Evolutionary conservation across 2,329 filamentous ascomycete genomes (phyloP).

Genomic region (Claviceps capensis): DNA sequence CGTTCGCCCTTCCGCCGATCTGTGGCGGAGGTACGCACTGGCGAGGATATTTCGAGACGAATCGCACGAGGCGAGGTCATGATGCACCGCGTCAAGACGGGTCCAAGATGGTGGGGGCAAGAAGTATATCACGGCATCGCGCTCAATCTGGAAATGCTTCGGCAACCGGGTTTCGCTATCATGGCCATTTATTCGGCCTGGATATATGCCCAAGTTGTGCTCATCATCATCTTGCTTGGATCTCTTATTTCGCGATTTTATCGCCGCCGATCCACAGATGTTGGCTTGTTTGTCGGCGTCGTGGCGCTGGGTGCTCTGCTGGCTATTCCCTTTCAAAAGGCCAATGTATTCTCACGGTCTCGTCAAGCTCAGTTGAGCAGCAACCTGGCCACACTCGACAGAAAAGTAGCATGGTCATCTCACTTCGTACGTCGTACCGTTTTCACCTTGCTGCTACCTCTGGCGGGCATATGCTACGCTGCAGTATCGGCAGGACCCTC

Average conservation of each 20-base stretch:
- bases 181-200: constrained; percentile 61
- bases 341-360: constrained; percentile 52
- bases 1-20: constrained; percentile 55
- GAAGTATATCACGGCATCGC: constrained; percentile 59
- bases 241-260: constrained; percentile 59
- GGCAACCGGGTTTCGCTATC: constrained; percentile 59
- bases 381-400: constrained; percentile 54
- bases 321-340: constrained; percentile 62
- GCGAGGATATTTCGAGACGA: constrained; percentile 37
- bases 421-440: constrained; percentile 55
- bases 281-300: constrained; percentile 52
- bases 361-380: constrained; percentile 44
- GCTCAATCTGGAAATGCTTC: constrained; percentile 56
- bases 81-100: constrained; percentile 58
- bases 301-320: constrained; percentile 55
- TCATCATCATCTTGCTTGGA: constrained; percentile 59
- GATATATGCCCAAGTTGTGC: constrained; percentile 65
- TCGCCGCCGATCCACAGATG: constrained; percentile 45
- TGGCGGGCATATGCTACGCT: constrained; percentile 55
- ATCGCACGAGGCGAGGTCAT: constrained; percentile 62
- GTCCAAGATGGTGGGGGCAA: constrained; percentile 64
- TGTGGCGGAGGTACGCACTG: constrained; percentile 47
- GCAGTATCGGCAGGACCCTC: constrained; percentile 49
- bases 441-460: constrained; percentile 53
- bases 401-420: constrained; percentile 53